phyloP scores from a whole-genome alignment of 805 yeast genomes.

The Ogataea parapolymorpha region DNA sequence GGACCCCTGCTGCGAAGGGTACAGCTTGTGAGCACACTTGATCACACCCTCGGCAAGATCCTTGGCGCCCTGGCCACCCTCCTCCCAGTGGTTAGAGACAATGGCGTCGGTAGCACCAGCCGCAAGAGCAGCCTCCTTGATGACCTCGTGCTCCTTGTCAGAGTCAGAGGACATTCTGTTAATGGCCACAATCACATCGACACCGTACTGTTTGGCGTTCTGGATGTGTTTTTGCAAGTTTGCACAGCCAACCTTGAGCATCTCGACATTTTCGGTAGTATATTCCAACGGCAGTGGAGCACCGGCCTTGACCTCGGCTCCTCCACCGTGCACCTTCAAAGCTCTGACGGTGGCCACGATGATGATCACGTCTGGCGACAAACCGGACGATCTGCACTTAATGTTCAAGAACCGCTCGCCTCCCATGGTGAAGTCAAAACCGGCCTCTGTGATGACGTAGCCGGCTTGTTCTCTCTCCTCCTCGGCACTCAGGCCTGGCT shows the following conservation, averaged over 20 bases:
- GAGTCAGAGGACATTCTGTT: constrained; percentile 85
- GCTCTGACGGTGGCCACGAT: constrained; percentile 96
- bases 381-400: constrained; percentile 89
- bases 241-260: constrained; percentile 74
- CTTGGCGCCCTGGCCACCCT: constrained; percentile 91
- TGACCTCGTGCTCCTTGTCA: constrained; percentile 71
- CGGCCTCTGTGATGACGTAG: constrained; percentile 95
- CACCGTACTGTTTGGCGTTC: constrained; percentile 79
- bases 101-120: constrained; percentile 97
- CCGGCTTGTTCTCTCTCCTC: constrained; percentile 50
- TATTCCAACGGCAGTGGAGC: constrained; percentile 80
- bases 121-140: constrained; percentile 71
- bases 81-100: constrained; percentile 89
- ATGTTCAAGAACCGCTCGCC: constrained; percentile 96
- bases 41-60: constrained; percentile 82
- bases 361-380: constrained; percentile 84
- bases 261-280: constrained; percentile 73
- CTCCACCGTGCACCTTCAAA: constrained; percentile 96
- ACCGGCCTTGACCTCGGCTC: constrained; percentile 95
- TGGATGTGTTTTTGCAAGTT: constrained; percentile 87
- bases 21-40: constrained; percentile 53
- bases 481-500: constrained; percentile 36
- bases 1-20: constrained; percentile 34
- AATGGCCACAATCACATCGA: constrained; percentile 93
- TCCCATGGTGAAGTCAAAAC: constrained; percentile 98